Evolutionary conservation across 2,329 filamentous ascomycete genomes (phyloP), one percentile per base, ranked within the genome.

Genomic region (Sporothrix globosa): DNA sequence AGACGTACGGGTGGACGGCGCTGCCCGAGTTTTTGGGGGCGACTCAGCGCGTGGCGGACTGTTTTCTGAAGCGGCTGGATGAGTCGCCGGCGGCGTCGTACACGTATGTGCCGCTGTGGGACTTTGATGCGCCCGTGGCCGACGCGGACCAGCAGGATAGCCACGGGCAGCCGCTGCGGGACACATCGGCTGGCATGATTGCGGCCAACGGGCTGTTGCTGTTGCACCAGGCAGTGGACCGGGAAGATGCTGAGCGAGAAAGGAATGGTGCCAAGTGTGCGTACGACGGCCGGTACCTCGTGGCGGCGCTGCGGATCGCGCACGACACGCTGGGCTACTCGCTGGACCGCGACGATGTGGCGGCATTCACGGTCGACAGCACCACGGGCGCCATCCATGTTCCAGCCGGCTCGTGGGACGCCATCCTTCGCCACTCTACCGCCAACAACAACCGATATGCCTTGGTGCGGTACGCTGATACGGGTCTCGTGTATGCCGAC

Each of bases 1-100:
- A 86, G 72, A 82, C 83, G 0, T 85, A 83, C 70, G 76, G 76
- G 34, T 86, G 83, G 83, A 85, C 84, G 0, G 80, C 80, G 19
- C 80, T 84, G 1, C 24, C 70, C 0, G 77, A 77, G 3, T 85
- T 84, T 61, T 76, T 86, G 0, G 74, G 80, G 0, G 82, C 83
- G 0, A 81, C 85, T 0, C 78, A 80, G 4, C 79, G 79, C 0
- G 76, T 85, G 48, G 82, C 83, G 1, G 79, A 85, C 46, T 86
- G 85, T 71, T 87, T 87, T 70, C 72, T 86, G 13, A 68, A 75
- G 0, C 77, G 82, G 0, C 75, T 86, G 0, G 76, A 78, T 24
- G 76, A n/a, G 46, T 50, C 61, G 0, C 78, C 79, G 14, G 58
- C 67, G 10, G 39, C 68, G 4, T 41, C 68, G 39, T 53, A 70